Evolutionary conservation across 331 rosid genomes (phyloP), one percentile per base, ranked within the genome.

Genomic region (Prunus yedoensis): DNA sequence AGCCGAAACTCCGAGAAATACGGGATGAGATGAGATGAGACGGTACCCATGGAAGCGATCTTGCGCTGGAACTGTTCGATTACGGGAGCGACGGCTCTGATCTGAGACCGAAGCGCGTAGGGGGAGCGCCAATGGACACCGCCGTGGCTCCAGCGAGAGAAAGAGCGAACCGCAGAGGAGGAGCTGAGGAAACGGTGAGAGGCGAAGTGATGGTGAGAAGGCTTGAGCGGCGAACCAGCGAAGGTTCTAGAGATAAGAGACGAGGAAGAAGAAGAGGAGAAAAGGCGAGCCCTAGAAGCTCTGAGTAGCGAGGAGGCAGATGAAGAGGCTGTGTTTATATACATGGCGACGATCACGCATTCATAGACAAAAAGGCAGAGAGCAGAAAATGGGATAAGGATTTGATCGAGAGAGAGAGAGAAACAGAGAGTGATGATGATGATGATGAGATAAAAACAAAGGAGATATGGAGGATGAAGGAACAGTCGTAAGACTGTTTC

Each of bases 101-200:
- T 89, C 97, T 95, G 99, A 67, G 97, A 80, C 57, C 96, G 93
- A 21, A 89, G 89, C 58, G 87, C 77, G 84, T 76, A 62, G 1
- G 97, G 89, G 50, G 96, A 87, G 68, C 92, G 83, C 97, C 97
- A 92, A 23, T 57, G 81, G 68, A 89, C 81, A 45, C 96, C 89
- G 57, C 96, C 89, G 85, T 92, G 96, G 76, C 98, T 92, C 97
- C 96, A 95, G n/a, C 96, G 89, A 10, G 91, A 67, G 32, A 75
- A 56, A 63, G 89, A 79, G 74, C 77, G 80, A 1, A 83, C 53
- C 49, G 89, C 64, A 20, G 90, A 80, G 71, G 83, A 75, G 73
- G 66, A 78, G 57, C 75, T 69, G 10, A 81, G 85, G 21, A 92
- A 82, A 71, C 91, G 88, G 51, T 28, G 70, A 11, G 77, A 38